These are phyloP conservation scores for Magnolia sinica DNA, from an alignment of 164 flowering plant genomes.

Conservation along the genomic window DNA sequence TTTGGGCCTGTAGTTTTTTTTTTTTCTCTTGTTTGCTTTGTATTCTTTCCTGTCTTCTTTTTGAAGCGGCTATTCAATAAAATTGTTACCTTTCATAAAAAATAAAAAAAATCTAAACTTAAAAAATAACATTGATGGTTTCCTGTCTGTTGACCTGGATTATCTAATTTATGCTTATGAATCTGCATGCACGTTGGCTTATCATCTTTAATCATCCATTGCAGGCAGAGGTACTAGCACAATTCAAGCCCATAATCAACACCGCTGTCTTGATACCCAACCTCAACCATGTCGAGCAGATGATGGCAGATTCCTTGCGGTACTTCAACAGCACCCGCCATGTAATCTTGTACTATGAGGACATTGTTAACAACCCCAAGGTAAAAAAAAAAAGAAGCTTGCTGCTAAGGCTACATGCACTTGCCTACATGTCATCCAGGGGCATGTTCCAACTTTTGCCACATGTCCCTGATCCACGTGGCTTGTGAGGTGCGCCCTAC, in stretches of 20 bases:
- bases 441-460: too few species aligned
- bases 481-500: background rate
- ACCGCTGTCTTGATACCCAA: conserved; percentile 39
- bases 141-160: background rate
- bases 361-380: conserved; percentile 50
- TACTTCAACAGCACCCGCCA: conserved; percentile 65
- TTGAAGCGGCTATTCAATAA: background rate
- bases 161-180: background rate
- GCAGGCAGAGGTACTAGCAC: conserved; percentile 67
- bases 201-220: conserved; percentile 1
- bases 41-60: background rate
- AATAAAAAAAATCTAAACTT: background rate
- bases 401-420: too few species aligned
- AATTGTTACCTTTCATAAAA: background rate
- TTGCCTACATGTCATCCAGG: too few species aligned
- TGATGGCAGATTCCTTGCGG: conserved; percentile 42
- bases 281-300: conserved; percentile 43
- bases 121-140: background rate
- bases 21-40: too few species aligned
- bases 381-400: conserved; percentile 25
- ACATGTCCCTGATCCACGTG: background rate
- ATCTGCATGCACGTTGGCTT: background rate
- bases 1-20: too few species aligned
- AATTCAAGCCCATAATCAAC: conserved; percentile 62
- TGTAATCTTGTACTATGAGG: conserved; percentile 65